Evolutionary conservation across 2,329 filamentous ascomycete genomes (phyloP).

Genomic region (Xylariales sp.): DNA sequence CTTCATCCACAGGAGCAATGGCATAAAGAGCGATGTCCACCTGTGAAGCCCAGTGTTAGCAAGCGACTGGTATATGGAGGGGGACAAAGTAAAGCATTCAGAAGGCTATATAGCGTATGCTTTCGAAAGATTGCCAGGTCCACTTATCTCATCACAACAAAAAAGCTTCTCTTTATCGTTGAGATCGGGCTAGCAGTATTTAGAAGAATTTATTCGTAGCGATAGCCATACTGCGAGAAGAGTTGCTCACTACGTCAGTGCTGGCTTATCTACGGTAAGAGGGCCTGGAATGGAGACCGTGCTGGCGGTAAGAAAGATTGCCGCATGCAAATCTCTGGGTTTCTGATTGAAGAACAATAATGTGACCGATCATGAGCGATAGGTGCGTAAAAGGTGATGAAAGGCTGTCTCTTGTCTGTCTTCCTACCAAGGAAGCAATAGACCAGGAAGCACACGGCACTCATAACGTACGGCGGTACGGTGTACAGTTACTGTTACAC

Average conservation of each 20-base stretch:
- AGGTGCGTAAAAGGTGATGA: conserved; percentile 51
- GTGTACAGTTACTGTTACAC: conserved; percentile 65
- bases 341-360: conserved; percentile 55
- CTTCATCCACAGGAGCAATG: conserved; percentile 53
- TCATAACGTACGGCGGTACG: conserved; percentile 65
- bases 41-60: conserved; percentile 36
- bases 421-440: conserved; percentile 56
- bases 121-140: too few relatives aligned
- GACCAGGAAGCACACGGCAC: conserved; percentile 60
- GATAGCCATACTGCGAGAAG: conserved; percentile 57
- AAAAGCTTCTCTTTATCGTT: conserved; percentile 26
- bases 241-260: conserved; percentile 62
- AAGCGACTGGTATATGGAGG: background rate
- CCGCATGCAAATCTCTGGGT: conserved; percentile 52
- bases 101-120: too few relatives aligned
- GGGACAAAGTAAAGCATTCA: too few relatives aligned
- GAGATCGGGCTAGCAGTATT: conserved; percentile 63
- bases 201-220: conserved; percentile 52
- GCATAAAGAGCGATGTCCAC: conserved; percentile 59
- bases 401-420: conserved; percentile 48
- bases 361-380: conserved; percentile 59
- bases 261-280: conserved; percentile 56
- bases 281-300: conserved; percentile 58
- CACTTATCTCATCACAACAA: too few relatives aligned
- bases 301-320: conserved; percentile 58